Conservation (phyloP, 2,329 filamentous ascomycete genomes). For the Stachybotrys elegans region DNA sequence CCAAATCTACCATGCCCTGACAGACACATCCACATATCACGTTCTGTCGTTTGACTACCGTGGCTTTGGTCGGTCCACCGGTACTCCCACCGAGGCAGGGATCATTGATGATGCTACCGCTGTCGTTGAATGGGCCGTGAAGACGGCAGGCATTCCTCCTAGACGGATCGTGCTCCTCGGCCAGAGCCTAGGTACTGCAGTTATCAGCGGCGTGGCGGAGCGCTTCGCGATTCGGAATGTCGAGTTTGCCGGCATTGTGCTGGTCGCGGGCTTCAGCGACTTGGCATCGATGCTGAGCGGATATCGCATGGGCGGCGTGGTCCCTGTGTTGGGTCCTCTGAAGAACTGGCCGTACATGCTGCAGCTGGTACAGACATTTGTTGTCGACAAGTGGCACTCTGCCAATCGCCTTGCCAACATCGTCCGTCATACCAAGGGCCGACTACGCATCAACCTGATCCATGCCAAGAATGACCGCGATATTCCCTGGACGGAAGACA, state of each 20-base stretch:
- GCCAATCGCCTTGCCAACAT: slow-evolving; percentile 58
- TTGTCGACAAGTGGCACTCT: slow-evolving; percentile 81
- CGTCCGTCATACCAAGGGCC: slow-evolving; percentile 43
- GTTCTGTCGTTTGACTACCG: slow-evolving; percentile 89
- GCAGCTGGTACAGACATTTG: slow-evolving; percentile 51
- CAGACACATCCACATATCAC: slow-evolving; percentile 70
- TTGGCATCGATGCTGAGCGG: slow-evolving; percentile 67
- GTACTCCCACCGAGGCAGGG: slow-evolving; percentile 74
- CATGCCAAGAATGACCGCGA: slow-evolving; percentile 79
- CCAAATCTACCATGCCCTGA: slow-evolving; percentile 70
- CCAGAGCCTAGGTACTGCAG: slow-evolving; percentile 84
- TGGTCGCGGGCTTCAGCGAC: slow-evolving; percentile 75
- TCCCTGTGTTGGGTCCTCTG: slow-evolving; percentile 77
- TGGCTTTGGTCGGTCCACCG: slow-evolving; percentile 77
- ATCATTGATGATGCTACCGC: slow-evolving; percentile 74
- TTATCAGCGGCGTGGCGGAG: slow-evolving; percentile 70
- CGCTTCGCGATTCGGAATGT: slow-evolving; percentile 56
- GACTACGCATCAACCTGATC: slow-evolving; percentile 64
- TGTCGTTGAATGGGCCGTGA: slow-evolving; percentile 66
- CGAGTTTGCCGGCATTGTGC: slow-evolving; percentile 73
- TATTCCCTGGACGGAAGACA: slow-evolving; percentile 70
- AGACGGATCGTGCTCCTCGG: slow-evolving; percentile 75
- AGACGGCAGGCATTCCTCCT: slow-evolving; percentile 58
- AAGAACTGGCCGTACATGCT: slow-evolving; percentile 60
- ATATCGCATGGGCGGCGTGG: slow-evolving; percentile 72